Percentiles rank a stretch among this genome's conserved stretches.
phyloP scores from a whole-genome alignment of 176 grass and related monocot species.

The Avena eriantha region DNA sequence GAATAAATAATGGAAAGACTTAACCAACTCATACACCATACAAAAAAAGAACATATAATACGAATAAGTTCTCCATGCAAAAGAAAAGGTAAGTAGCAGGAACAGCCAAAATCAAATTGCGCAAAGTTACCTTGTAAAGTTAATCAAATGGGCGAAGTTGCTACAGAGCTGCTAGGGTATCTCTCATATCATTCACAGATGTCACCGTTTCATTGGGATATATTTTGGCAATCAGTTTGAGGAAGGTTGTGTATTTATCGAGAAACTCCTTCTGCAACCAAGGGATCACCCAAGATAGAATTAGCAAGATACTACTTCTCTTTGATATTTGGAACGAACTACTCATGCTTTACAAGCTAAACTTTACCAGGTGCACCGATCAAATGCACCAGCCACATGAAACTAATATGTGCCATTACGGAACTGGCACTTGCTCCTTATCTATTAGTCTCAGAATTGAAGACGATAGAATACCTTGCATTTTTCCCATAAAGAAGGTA shows the following conservation, averaged over 20 bases:
- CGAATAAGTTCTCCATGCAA: neutral
- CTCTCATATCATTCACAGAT: conserved; percentile 71
- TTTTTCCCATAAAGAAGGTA: conserved; percentile 93
- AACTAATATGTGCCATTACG: neutral
- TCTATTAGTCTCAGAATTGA: conserved; percentile 4
- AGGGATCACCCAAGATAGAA: neutral
- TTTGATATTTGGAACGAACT: neutral
- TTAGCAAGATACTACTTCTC: neutral
- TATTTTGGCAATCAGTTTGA: conserved; percentile 84
- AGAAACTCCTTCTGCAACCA: conserved; percentile 92
- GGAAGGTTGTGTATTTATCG: conserved; percentile 85
- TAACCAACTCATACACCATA: neutral
- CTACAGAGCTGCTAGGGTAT: conserved; percentile 62
- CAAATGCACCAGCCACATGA: neutral
- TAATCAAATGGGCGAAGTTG: conserved; percentile 28
- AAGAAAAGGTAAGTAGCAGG: conserved; percentile 3
- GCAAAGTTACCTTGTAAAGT: conserved; percentile 46
- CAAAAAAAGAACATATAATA: neutral
- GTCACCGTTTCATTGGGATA: conserved; percentile 81
- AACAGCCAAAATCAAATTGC: neutral
- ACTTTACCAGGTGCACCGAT: neutral
- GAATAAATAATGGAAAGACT: neutral
- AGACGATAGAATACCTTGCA: conserved; percentile 76
- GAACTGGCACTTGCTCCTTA: neutral
- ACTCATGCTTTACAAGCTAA: conserved; percentile 1